Conservation (phyloP, 805 yeast genomes). For the Lipomyces anomalus region DNA sequence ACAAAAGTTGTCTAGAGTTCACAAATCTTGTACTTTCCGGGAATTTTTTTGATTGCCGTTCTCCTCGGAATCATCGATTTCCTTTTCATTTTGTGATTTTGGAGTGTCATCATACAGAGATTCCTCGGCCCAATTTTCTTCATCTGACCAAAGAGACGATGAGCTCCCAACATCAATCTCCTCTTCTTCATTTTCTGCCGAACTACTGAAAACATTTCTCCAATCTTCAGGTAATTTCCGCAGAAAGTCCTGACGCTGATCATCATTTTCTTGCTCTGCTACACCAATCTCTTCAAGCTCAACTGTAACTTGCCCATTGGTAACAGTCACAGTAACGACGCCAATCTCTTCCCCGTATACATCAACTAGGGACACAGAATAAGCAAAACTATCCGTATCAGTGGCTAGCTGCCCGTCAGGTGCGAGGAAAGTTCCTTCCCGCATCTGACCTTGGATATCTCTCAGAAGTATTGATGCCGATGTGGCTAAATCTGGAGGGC, state of each 20-base stretch:
- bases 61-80: too few species aligned
- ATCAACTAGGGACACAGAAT: slow-evolving; percentile 16
- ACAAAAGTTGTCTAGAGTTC: too few species aligned
- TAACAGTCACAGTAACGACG: slow-evolving; percentile 12
- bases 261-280: slow-evolving; percentile 3
- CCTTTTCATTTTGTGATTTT: too few species aligned
- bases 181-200: background rate
- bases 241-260: slow-evolving; percentile 3
- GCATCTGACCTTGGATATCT: slow-evolving; percentile 15
- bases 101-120: too few species aligned
- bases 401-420: slow-evolving; percentile 19
- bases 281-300: too few species aligned
- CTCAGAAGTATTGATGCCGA: slow-evolving; percentile 15
- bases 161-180: too few species aligned
- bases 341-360: slow-evolving; percentile 15
- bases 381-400: slow-evolving; percentile 11
- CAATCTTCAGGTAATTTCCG: slow-evolving; percentile 9
- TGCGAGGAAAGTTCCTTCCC: slow-evolving; percentile 16
- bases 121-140: too few species aligned
- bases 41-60: too few species aligned
- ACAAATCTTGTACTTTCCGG: too few species aligned
- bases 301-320: slow-evolving; percentile 10
- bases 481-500: slow-evolving; percentile 11
- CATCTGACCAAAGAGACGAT: background rate
- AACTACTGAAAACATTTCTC: too few species aligned